Conservation (phyloP, 192 early-diverging fungal genomes). For the Oehlia diaphana region DNA sequence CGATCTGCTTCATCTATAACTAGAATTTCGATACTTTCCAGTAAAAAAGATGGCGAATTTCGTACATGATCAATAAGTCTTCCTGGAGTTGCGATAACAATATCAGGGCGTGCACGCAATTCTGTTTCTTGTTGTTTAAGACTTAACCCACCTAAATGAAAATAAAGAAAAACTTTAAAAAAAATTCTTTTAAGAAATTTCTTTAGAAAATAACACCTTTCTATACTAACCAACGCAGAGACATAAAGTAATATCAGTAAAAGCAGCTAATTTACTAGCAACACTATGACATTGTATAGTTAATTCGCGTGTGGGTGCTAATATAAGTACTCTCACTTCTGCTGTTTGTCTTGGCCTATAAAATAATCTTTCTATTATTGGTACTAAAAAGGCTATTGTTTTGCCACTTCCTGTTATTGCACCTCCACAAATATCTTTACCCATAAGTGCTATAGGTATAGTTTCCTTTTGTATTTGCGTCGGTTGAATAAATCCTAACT, state of each 20-base stretch:
- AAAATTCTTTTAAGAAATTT: not conserved
- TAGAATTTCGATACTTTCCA: slow-evolving; percentile 92
- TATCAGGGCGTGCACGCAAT: slow-evolving; percentile 81
- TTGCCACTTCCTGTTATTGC: slow-evolving; percentile 99
- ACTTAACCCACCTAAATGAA: slow-evolving; percentile 72
- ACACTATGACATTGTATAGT: slow-evolving; percentile 96
- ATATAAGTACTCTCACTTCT: slow-evolving; percentile 82
- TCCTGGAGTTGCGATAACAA: slow-evolving; percentile 97
- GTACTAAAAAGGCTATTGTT: slow-evolving; percentile 95
- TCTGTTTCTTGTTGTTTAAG: slow-evolving; percentile 87
- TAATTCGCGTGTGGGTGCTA: slow-evolving; percentile 97
- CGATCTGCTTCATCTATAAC: slow-evolving; percentile 99
- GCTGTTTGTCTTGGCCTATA: slow-evolving; percentile 82
- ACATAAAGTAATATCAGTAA: slow-evolving; percentile 83
- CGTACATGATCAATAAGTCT: slow-evolving; percentile 96
- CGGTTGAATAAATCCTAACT: slow-evolving; percentile 88
- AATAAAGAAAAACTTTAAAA: not conserved
- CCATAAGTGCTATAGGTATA: slow-evolving; percentile 93
- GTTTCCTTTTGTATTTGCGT: slow-evolving; percentile 91
- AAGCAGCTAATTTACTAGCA: slow-evolving; percentile 78
- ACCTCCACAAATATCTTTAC: slow-evolving; percentile 96
- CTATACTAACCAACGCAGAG: slow-evolving; percentile 70
- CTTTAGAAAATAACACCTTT: not conserved
- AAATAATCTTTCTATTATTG: slow-evolving; percentile 91
- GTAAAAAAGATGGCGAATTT: slow-evolving; percentile 85